Base-by-base conservation (phyloP, 768 basidiomycete genomes). In the Kwoniella botswanensis region DNA sequence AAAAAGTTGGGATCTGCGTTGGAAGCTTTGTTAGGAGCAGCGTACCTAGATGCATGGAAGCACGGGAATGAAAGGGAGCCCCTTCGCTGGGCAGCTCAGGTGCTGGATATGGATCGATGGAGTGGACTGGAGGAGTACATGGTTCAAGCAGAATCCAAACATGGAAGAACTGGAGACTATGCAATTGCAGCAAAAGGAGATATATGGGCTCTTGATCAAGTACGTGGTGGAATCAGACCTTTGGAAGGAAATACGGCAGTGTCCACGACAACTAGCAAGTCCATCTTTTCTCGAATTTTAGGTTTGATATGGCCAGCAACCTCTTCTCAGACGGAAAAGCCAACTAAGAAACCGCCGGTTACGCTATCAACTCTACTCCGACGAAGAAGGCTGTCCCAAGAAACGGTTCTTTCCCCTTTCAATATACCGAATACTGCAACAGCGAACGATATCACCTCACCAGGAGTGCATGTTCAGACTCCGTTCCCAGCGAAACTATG, bases 11-110 rank as follows among this genome's bases (percentile, higher is more conserved):
- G 57, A 15, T 26, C 53, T 15, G 66, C 58, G 10, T 50, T 67
- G 11, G 66, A 67, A 52, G 66, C 57, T 3, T 50, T 56, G 57
- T 52, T 60, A 41, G 66, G 57, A 11, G 66, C 66, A 4, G 57
- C 50, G 41, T 67, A 57, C 22, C 46, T 67, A 24, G 66, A 67
- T 21, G 66, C 66, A 18, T 59, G 26, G 21, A n/a, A 26, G 3
- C 5, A 42, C 6, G 66, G 57, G 3, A 43, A 52, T 2, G 66
- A 67, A 22, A 50, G 66, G 7, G 56, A 56, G n/a, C 12, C 56
- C 9, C 44, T 67, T 18, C 17, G 12, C 4, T 67, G 66, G 66
- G 55, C 43, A 1, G 46, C 46, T 7, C 29, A 54, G 44, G 11
- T 63, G 22, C 53, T 63, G 4, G 22, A 63, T 21, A 21, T 54